A percentile compares a stretch with the other conserved stretches of the same genome.
Evolutionary conservation across 176 grass and related monocot species (phyloP).

Genomic region (Calamus simplicifolius): DNA sequence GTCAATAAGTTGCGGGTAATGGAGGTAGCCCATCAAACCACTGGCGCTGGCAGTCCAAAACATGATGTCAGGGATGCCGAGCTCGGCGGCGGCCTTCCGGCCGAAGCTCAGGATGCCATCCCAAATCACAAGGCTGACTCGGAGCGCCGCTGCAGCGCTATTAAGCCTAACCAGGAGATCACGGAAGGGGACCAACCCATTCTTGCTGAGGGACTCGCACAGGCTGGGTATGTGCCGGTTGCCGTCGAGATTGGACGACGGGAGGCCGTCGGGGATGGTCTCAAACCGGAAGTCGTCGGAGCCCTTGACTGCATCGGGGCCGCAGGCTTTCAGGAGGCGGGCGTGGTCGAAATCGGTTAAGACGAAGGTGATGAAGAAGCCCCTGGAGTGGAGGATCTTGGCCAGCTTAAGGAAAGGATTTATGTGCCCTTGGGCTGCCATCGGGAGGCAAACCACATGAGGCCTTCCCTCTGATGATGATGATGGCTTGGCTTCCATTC

Average conservation of each 20-base stretch:
- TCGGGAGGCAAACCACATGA: too few relatives aligned
- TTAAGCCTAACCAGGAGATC: constrained; percentile 16
- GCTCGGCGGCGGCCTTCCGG: constrained; percentile 14
- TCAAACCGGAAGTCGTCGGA: constrained; percentile 21
- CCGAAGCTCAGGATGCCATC: constrained; percentile 33
- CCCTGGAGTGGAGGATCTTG: constrained; percentile 19
- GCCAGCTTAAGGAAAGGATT: background rate
- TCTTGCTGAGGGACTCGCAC: too few relatives aligned
- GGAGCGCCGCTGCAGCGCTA: constrained; percentile 5
- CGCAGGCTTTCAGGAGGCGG: background rate
- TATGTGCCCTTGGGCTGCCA: too few relatives aligned
- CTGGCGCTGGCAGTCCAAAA: constrained; percentile 42
- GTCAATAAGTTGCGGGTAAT: constrained; percentile 18
- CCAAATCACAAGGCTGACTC: constrained; percentile 21
- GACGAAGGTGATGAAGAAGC: constrained; percentile 31
- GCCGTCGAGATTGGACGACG: constrained; percentile 4
- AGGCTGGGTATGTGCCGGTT: too few relatives aligned
- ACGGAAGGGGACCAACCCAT: constrained; percentile 1
- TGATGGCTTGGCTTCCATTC: too few relatives aligned
- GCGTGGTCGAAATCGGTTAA: constrained; percentile 16
- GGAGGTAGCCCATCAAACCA: constrained; percentile 19
- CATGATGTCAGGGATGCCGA: constrained; percentile 19
- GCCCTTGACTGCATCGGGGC: background rate
- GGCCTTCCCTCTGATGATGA: too few relatives aligned
- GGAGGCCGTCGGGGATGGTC: constrained; percentile 26